These are phyloP conservation scores for Boletus vermiculosoides DNA, from an alignment of 768 basidiomycete genomes.

Conservation along the genomic window DNA sequence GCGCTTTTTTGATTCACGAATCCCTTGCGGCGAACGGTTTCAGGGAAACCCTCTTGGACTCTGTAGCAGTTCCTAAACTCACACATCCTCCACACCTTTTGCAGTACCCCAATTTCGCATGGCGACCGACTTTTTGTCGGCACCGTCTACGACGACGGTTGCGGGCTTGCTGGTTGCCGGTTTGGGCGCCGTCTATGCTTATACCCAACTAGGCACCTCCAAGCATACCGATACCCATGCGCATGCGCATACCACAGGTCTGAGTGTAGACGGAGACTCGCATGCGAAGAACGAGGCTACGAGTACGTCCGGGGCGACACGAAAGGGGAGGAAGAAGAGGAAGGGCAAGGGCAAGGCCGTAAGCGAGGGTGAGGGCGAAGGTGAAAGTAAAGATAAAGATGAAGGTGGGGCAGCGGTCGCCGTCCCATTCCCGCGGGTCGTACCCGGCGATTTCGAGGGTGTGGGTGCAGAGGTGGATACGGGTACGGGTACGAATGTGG, in stretches of 20 bases:
- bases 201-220: slow-evolving; percentile 1
- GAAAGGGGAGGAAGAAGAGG: background rate
- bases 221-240: background rate
- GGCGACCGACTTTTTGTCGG: slow-evolving; percentile 44
- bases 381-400: background rate
- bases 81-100: background rate
- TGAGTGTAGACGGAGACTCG: background rate
- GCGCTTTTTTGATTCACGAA: background rate
- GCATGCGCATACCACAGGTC: background rate
- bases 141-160: slow-evolving; percentile 32
- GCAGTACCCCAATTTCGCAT: slow-evolving; percentile 4
- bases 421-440: background rate
- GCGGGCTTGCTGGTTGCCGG: slow-evolving; percentile 29
- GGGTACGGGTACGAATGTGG: background rate
- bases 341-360: background rate
- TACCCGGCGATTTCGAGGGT: slow-evolving; percentile 18
- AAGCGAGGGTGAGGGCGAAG: background rate
- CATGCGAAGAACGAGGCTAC: background rate
- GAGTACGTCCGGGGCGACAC: background rate
- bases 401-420: background rate
- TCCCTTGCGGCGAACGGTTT: background rate
- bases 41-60: background rate
- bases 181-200: slow-evolving; percentile 19
- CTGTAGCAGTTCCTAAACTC: background rate
- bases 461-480: background rate